Evolutionary conservation across 768 basidiomycete species (phyloP), one percentile per base, ranked within the genome.

Genomic region (Collybiopsis luxurians): DNA sequence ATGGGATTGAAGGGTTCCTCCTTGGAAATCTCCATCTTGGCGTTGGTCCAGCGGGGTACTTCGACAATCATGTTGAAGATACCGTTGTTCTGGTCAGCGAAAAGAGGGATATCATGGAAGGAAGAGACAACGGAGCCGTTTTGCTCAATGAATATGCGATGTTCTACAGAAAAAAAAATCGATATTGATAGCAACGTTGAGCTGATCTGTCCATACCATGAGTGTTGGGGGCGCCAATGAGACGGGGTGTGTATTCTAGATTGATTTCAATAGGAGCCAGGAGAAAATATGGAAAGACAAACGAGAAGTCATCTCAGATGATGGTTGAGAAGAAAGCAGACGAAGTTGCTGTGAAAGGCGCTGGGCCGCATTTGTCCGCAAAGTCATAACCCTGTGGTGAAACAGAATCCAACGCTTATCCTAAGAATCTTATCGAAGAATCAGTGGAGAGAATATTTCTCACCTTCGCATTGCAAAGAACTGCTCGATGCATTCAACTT

Each of bases 11-110:
- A 93, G n/a, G 84, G 54, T 73, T 98, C 96, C 67, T 97, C 95
- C 76, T 97, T 99, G 75, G 83, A 96, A 73, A 97, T 97, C 77
- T 99, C 97, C 90, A 98, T 91, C 83, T 99, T 98, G 53, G 97
- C 97, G 80, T 99, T 98, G 73, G 95, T 97, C 97, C 97, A 99
- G 67, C 97, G 90, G 48, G 97, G 97, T 56, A 96, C 85, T 77
- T 97, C 93, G 75, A 97, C 95, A 73, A 97, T 79, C 93, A 98
- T 98, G 89, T 98, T 98, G 77, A 97, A 82, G 79, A 98, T 89
- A 68, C 92, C 92, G 73, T 90, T 90, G 77, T 79, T 87, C 79
- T 88, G 92, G 76, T 99, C 94, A 54, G 95, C 95, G 72, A 97
- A 98, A 68, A 98, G 94, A 11, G 96, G 94, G 71, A 99, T 90